Base-by-base conservation (phyloP, 2,329 filamentous ascomycete genomes). In the Fusarium solani-melongenae region DNA sequence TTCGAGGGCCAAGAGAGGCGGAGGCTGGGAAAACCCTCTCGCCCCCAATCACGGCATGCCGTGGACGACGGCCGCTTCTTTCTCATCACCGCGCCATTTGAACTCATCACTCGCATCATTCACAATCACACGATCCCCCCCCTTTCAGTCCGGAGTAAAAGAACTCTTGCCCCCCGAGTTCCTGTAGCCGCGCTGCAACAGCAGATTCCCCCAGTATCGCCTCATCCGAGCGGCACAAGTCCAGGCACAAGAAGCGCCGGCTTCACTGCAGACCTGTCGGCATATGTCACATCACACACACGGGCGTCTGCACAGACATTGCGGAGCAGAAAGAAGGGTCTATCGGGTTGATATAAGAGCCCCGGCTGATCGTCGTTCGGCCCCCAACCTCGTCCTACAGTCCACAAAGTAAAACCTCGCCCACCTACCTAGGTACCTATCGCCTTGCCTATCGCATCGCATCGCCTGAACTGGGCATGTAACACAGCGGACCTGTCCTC, bases 21-120 rank as follows among this genome's bases (percentile, higher is more conserved):
- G 61, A 70, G 67, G 65, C 60, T 70, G 68, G 64, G 15, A 58
- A 66, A 66, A 64, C 11, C 58, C 53, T 49, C 34, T 62, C 51
- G 51, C 6, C 58, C 57, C 57, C 64, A 66, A 55, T 66, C 46
- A 66, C 31, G 46, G 49, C 49, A 53, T 53, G 49, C 33, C 49
- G 14, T 53, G 17, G 49, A 58, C 10, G 4, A 39, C 56, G 22
- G 59, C 49, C 62, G 59, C 49, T 11, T 24, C 29, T 44, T 36
- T 36, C 49, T 27, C 33, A 33, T 72, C 69, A 67, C 70, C 66
- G 33, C 69, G 62, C 69, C 69, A 73, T 73, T 67, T 6, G 65
- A 69, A 56, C 70, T 72, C 41, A 66, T 73, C 61, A 73, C 70
- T 70, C 61, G 22, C 71, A 73, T 73, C 70, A 65, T 57, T 55